Evolutionary conservation across 495 filamentous ascomycete genomes (phyloP), one percentile per base, ranked within the genome.

Genomic region (Penicillium coffeae): DNA sequence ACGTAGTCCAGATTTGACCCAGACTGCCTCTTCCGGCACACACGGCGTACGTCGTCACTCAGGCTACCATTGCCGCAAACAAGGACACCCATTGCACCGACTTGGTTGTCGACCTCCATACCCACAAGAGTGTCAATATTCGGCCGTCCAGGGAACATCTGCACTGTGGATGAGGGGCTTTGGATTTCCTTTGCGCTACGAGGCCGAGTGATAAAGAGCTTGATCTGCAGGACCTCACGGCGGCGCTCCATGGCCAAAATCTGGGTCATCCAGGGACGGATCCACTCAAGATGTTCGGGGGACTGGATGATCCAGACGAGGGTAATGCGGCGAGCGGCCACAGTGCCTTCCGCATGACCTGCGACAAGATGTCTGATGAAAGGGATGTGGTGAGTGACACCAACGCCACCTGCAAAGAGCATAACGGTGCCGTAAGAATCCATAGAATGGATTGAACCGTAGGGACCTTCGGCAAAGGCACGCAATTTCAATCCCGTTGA

Each of bases 371-470:
- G 85, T 21, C 84, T 86, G 25, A 96, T 73, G 60, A 90, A 91
- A n/a, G 88, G 87, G 19, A 97, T 80, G 64, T 93, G 88, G 65
- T 96, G 91, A 0, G 93, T 95, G 69, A 98, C 96, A 45, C 93
- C 93, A 9, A 90, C 86, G 46, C 92, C 89, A 50, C 90, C 93
- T 38, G 90, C 90, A 58, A 96, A 89, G 52, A 98, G 83, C 47
- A 98, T 77, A 33, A 84, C 82, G 32, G 90, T 90, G 38, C 93
- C 90, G 69, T 96, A 97, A 14, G 88, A 94, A 67, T 89, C 81
- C 54, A 96, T 84, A 35, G 79, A 80, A 61, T 94, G 85, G 61
- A 86, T 80, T 42, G 83, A 86, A 10, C 85, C 86, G 62, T 97
- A 97, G 6, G 93, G 90, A 0, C 93, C 93, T 64, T 96, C 92